These are phyloP conservation scores for Termitomyces sp. DNA, from an alignment of 768 basidiomycete genomes.

Conservation along the genomic window DNA sequence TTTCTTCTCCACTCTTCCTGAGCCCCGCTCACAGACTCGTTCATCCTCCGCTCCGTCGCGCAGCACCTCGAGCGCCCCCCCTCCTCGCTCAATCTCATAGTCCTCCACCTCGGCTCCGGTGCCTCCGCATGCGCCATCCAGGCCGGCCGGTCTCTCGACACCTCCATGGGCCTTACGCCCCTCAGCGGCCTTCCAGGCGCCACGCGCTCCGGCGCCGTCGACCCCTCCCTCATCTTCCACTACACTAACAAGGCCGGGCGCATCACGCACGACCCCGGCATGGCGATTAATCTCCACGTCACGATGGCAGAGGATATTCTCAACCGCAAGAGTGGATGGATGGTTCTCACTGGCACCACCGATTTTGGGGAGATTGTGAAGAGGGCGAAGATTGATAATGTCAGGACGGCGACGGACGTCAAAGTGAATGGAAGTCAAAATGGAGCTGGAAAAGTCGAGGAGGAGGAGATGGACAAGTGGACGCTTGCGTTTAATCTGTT, in stretches of 20 bases:
- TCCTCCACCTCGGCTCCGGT: conserved; percentile 88
- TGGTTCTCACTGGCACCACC: conserved; percentile 72
- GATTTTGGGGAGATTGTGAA: conserved; percentile 70
- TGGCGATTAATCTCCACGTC: conserved; percentile 43
- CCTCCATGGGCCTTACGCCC: conserved; percentile 90
- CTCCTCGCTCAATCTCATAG: conserved; percentile 62
- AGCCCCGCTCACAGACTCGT: conserved; percentile 40
- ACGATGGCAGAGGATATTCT: conserved; percentile 68
- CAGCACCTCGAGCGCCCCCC: conserved; percentile 49
- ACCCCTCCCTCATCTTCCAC: conserved; percentile 87
- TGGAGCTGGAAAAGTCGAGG: background rate
- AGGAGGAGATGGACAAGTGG: conserved; percentile 14
- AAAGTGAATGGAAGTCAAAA: background rate
- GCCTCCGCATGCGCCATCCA: conserved; percentile 78
- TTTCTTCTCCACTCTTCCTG: background rate
- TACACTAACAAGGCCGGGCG: conserved; percentile 50
- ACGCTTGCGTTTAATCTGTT: conserved; percentile 75
- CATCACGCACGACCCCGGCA: conserved; percentile 49
- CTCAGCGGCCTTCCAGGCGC: conserved; percentile 86
- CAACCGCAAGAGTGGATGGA: conserved; percentile 75
- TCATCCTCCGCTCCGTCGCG: conserved; percentile 63
- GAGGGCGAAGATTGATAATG: conserved; percentile 29
- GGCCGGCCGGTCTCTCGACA: conserved; percentile 72
- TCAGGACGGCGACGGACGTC: background rate
- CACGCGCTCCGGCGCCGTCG: conserved; percentile 77